phyloP scores from a whole-genome alignment of 1,284 basidiomycete species.

The Termitomyces sp. region DNA sequence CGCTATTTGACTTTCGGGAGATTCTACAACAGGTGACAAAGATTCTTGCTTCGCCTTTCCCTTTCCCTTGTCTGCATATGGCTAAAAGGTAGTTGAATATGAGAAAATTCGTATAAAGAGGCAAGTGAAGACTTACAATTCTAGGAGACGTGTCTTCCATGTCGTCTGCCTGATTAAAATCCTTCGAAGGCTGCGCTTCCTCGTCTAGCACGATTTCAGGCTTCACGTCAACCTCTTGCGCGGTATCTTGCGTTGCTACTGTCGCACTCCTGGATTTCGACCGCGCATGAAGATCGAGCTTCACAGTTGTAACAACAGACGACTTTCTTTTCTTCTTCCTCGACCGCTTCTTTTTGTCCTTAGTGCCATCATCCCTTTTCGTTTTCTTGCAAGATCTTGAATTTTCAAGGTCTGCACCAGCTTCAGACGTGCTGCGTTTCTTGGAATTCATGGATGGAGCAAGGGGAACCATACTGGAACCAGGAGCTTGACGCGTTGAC shows the following conservation, averaged over 20 bases:
- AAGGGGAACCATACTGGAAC: slow-evolving; percentile 18
- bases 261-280: slow-evolving; percentile 17
- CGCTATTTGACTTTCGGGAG: slow-evolving; percentile 29
- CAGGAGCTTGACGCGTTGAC: slow-evolving; percentile 30
- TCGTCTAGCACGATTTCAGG: slow-evolving; percentile 1
- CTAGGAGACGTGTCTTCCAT: slow-evolving; percentile 4
- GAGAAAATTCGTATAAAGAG: background rate
- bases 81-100: slow-evolving; percentile 4
- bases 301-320: slow-evolving; percentile 27
- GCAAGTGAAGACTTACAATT: slow-evolving; percentile 7
- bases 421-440: slow-evolving; percentile 22
- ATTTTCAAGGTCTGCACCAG: slow-evolving; percentile 18
- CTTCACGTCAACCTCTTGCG: background rate
- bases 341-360: slow-evolving; percentile 22
- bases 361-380: slow-evolving; percentile 20
- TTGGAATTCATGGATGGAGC: slow-evolving; percentile 18
- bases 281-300: slow-evolving; percentile 9
- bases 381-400: slow-evolving; percentile 23
- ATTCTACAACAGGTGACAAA: slow-evolving; percentile 14
- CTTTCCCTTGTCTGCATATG: slow-evolving; percentile 20
- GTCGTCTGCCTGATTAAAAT: background rate
- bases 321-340: slow-evolving; percentile 36
- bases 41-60: slow-evolving; percentile 18
- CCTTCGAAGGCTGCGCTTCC: slow-evolving; percentile 1
- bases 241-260: slow-evolving; percentile 6